Base-by-base conservation (phyloP, 2,329 filamentous ascomycete genomes). In the Sarocladiaceae sp. region DNA sequence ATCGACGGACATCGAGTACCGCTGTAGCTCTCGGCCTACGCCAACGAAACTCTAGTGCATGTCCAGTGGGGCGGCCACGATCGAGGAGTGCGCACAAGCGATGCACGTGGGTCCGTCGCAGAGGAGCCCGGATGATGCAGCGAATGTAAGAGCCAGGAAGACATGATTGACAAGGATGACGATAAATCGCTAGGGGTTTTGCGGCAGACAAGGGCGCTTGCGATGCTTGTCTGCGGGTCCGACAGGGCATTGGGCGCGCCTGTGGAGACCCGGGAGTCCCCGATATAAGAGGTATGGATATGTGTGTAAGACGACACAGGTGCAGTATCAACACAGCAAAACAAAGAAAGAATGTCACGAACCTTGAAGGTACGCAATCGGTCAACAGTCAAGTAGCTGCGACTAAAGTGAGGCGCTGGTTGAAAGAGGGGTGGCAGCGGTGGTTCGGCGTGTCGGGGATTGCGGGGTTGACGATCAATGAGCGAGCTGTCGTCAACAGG, bases 1-100 rank as follows among this genome's bases (percentile, higher is more conserved):
- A 48, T 48, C 44, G 44, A 31, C 44, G 44, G 44, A 48, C 44
- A 48, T 48, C 44, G 44, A 48, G 28, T 4, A 31, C 44, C 44
- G 17, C 33, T 33, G 25, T n/a, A 33, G 28, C 44, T 28, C 15
- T 31, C 15, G 29, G 26, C 26, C 5, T n/a, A 31, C 10, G 22
- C 44, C n/a, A n/a, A n/a, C n/a, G n/a, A n/a, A n/a, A n/a, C 4
- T 20, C 13, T 20, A 17, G 25, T 23, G 44, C 20, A 25, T 23
- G 3, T 26, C 23, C 13, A 17, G 44, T 48, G 44, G 44, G 44
- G 28, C 26, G n/a, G n/a, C n/a, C n/a, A 10, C 8, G 25, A 46
- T 29, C 40, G 40, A 28, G 44, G 33, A 48, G 44, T 26, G 44
- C 12, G 33, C 3, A 15, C 20, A 48, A 31, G 33, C 8, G 44